A percentile compares a stretch with the other conserved stretches of the same genome.
Conservation (phyloP, 129 eudicot species). For the carrot (Daucus carota) region DH1_v3.0 NC_030385.2:9846501-9847000, state of each 20-base stretch:
- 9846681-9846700: not conserved
- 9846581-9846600: not conserved
- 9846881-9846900: not conserved
- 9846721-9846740: not conserved
- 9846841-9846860: not conserved
- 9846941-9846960: not conserved
- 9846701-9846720: not conserved
- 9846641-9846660: not conserved
- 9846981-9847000: not conserved
- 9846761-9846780: not conserved
- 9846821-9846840: not conserved
- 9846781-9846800: not conserved
- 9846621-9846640: not conserved
- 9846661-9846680: not conserved
- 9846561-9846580: not conserved
- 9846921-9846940: not conserved
- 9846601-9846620: not conserved
- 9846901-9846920: not conserved
- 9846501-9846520: not conserved
- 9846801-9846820: not conserved
- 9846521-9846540: not conserved
- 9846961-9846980: slow-evolving; percentile 2
- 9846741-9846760: not conserved
- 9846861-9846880: not conserved
- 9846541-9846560: not conserved